Base-by-base conservation (phyloP, 345 rosid species). In the Eucalyptus guilfoylei region DNA sequence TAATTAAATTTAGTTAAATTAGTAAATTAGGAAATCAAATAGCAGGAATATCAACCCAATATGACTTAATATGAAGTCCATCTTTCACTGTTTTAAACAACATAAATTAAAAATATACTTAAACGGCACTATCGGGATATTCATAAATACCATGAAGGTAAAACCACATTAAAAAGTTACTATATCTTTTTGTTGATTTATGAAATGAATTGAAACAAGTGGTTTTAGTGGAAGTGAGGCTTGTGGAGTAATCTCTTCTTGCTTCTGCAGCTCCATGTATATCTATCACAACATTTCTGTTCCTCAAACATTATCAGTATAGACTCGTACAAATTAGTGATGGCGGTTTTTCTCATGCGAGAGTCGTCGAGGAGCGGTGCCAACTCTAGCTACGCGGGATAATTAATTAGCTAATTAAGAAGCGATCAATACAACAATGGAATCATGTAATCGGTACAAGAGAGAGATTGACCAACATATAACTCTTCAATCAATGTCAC, bases 311-410 rank as follows among this genome's bases (percentile, higher is more conserved):
- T 62, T 62, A 30, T 62, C 69, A 26, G 15, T 11, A 58, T 58
- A 58, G 67, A 30, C 14, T 58, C 15, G 0, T 11, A 6, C 67
- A 58, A 5, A 58, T 28, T 58, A 13, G 67, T 0, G 1, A 58
- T 26, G 67, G 2, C 4, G 4, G 15, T 60, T 26, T 60, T 60
- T 1, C 32, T 60, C 0, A 0, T 11, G 32, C 14, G 15, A 26
- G 67, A 58, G n/a, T 26, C 0, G 0, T 11, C 67, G 14, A 28
- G 14, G 32, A 60, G 14, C 67, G 0, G 15, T 12, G 67, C 67
- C 67, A 58, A 58, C 67, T 11, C 67, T 26, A 58, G 15, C 67
- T 58, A 26, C n/a, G 0, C 2, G 14, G 0, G 8, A 58, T 26
- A 58, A 58, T 24, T 58, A 58, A 58, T 58, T 58, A 58, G n/a